phyloP scores from a whole-genome alignment of 2,329 filamentous ascomycete species.

The Sporothrix inflata region DNA sequence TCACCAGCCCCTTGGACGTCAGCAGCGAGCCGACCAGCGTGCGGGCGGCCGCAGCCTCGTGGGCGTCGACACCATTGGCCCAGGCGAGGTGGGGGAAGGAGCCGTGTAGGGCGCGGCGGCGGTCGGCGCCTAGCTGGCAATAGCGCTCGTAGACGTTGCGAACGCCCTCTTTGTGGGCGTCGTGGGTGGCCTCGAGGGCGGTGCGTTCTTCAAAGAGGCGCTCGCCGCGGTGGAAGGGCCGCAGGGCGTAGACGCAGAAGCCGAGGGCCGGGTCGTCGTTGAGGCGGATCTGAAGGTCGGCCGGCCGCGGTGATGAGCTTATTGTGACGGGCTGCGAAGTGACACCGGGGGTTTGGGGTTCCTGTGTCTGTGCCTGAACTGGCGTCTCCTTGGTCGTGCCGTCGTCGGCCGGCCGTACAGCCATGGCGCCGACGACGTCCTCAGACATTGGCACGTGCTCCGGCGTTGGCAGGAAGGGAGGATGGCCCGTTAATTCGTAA shows the following conservation, averaged over 20 bases:
- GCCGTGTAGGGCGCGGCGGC: constrained; percentile 32
- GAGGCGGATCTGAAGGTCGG: constrained; percentile 31
- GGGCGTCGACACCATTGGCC: constrained; percentile 31
- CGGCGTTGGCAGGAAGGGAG: neutral
- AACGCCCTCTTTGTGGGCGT: constrained; percentile 29
- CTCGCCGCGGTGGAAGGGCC: constrained; percentile 35
- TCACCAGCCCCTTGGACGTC: neutral
- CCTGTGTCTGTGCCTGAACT: neutral
- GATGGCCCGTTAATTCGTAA: neutral
- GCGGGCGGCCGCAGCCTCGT: constrained; percentile 30
- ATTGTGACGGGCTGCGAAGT: neutral
- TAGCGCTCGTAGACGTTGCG: constrained; percentile 32
- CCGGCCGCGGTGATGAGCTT: neutral
- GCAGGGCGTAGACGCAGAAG: constrained; percentile 40
- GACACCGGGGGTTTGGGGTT: neutral
- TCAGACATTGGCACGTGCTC: constrained; percentile 13
- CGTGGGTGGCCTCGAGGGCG: constrained; percentile 35
- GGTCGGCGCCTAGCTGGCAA: constrained; percentile 4
- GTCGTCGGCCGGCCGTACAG: neutral
- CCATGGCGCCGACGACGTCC: neutral
- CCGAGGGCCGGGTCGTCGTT: constrained; percentile 35
- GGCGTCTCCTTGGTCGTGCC: neutral
- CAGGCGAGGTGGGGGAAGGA: constrained; percentile 34
- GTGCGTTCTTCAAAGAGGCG: constrained; percentile 38
- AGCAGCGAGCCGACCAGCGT: constrained; percentile 28